phyloP scores from a whole-genome alignment of 2,329 filamentous ascomycete species.

The Penicillium sp. region DNA sequence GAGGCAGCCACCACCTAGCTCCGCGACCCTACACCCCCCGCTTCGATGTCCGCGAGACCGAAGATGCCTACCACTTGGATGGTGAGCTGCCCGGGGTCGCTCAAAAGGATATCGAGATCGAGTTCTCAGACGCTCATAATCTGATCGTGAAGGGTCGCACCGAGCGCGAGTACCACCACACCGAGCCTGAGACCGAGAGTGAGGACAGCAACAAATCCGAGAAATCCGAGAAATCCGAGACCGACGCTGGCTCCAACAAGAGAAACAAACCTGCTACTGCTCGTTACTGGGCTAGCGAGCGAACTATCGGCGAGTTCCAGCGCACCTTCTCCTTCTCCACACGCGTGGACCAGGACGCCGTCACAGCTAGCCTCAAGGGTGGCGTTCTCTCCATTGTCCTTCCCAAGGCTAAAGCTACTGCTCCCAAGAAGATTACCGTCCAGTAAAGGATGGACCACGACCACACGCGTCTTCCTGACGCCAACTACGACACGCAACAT shows the following conservation, averaged over 20 bases:
- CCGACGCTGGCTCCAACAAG: conserved; percentile 7
- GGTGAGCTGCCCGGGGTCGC: conserved; percentile 51
- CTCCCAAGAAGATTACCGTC: conserved; percentile 56
- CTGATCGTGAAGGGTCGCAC: conserved; percentile 47
- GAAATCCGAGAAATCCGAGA: conserved; percentile 19
- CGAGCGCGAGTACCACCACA: conserved; percentile 38
- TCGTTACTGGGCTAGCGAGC: conserved; percentile 62
- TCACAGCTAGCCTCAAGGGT: conserved; percentile 62
- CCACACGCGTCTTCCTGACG: background rate
- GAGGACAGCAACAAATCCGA: conserved; percentile 37
- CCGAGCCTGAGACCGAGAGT: conserved; percentile 46
- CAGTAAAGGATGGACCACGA: conserved; percentile 43
- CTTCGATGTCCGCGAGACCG: conserved; percentile 50
- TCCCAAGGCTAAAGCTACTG: conserved; percentile 54
- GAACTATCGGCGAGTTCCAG: conserved; percentile 60
- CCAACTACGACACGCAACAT: background rate
- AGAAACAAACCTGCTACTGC: conserved; percentile 27
- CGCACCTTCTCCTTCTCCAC: conserved; percentile 60
- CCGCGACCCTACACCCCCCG: conserved; percentile 42
- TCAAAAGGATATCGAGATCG: conserved; percentile 49
- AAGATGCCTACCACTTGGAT: conserved; percentile 47
- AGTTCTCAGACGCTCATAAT: conserved; percentile 50
- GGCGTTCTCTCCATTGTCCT: conserved; percentile 59
- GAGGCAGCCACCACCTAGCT: conserved; percentile 13
- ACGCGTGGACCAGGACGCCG: conserved; percentile 60